Base-by-base conservation (phyloP, 2,329 filamentous ascomycete species). In the Calonectria henricotiae region DNA sequence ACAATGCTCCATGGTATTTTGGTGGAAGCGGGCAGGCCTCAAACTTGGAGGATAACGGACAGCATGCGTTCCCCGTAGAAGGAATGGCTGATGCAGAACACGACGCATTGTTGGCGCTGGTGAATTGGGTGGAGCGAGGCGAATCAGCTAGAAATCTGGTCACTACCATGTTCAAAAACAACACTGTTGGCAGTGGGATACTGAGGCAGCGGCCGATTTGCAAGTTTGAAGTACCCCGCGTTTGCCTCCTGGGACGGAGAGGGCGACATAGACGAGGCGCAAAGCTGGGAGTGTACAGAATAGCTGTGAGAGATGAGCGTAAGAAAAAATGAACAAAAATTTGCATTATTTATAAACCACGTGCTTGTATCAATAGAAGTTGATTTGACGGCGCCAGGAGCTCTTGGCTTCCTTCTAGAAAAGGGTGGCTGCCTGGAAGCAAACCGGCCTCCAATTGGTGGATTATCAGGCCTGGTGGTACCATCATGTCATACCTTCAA, bases 1-100 rank as follows among this genome's bases (percentile, higher is more conserved):
- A 58, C 35, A 32, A 58, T 58, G 32, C 51, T 17, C 51, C 51
- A 17, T 58, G 51, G 51, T 58, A 58, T 9, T 58, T 58, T 39
- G 51, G 51, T 25, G 51, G 51, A 25, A 58, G 51, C 7, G 51
- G 51, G 7, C 51, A 58, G n/a, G n/a, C 51, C 20, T 58, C 51
- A 25, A 58, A 39, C 7, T 17, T 58, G 32, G 51, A 58, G 15
- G 51, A 25, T 12, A 58, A 58, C 4, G 51, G 51, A 5, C 51
- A 58, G n/a, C 51, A 58, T 17, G 51, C 25, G 23, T 58, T 58
- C 8, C 51, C 51, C 8, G 51, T 58, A 20, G n/a, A 58, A 17
- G 51, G 32, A 11, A 58, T 58, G 2, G 35, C 32, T 15, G 51
- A 58, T 58, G 37, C 32, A 2, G 37, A 25, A 23, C 51, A 58